Evolutionary conservation across 345 rosid genomes (phyloP).

Genomic region (Sapria himalayana): DNA sequence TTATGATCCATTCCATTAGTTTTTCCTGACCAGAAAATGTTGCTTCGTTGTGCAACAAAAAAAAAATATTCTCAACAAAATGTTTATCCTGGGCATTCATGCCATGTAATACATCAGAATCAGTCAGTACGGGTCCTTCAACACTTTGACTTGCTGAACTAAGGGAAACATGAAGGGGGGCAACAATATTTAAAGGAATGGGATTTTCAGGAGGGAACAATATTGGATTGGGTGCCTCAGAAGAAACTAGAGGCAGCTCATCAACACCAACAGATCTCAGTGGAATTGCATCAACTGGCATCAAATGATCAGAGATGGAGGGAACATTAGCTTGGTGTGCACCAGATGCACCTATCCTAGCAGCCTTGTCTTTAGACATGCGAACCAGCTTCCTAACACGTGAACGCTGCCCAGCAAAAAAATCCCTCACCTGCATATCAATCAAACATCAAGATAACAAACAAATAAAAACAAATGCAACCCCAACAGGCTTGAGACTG

Average conservation of each 20-base stretch:
- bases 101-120: conserved; percentile 32
- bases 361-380: conserved; percentile 56
- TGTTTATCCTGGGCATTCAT: conserved; percentile 42
- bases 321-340: conserved; percentile 12
- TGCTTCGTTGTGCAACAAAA: conserved; percentile 51
- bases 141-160: too few species aligned
- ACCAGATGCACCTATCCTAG: conserved; percentile 15
- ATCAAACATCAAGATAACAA: conserved; percentile 5
- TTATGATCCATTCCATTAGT: conserved; percentile 84
- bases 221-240: too few species aligned
- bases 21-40: conserved; percentile 82
- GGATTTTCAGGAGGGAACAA: too few species aligned
- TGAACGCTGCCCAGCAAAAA: conserved; percentile 62
- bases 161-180: neutral
- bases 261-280: conserved; percentile 20
- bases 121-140: conserved; percentile 38
- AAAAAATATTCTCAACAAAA: conserved; percentile 57
- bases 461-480: neutral
- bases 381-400: conserved; percentile 72
- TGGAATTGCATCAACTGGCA: conserved; percentile 28
- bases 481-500: neutral
- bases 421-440: conserved; percentile 55
- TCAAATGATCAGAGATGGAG: conserved; percentile 16
- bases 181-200: conserved; percentile 5
- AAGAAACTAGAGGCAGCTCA: neutral